These are phyloP conservation scores for Penicillium palitans DNA, from an alignment of 2,329 filamentous ascomycete genomes.

Conservation along the genomic window DNA sequence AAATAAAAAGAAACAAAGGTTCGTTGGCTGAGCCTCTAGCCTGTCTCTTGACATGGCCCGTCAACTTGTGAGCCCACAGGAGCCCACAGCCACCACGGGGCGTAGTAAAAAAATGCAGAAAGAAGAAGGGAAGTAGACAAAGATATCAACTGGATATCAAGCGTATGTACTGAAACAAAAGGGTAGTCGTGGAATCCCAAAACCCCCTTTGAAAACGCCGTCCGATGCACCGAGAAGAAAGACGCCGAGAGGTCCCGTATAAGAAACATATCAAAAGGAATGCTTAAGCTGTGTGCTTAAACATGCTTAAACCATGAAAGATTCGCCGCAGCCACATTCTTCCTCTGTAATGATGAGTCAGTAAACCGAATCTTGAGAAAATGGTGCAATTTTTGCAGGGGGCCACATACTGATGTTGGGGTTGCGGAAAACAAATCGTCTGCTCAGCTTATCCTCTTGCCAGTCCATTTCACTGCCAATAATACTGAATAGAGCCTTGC, in stretches of 20 bases:
- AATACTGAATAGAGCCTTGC: constrained; percentile 95
- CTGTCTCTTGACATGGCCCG: constrained; percentile 6
- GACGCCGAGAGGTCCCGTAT: constrained; percentile 23
- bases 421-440: constrained; percentile 91
- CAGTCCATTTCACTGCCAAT: constrained; percentile 99
- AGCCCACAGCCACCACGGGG: not conserved
- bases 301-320: constrained; percentile 76
- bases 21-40: not conserved
- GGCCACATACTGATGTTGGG: constrained; percentile 89
- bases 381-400: constrained; percentile 1
- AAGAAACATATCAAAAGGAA: constrained; percentile 16
- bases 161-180: constrained; percentile 24
- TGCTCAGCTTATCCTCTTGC: constrained; percentile 91
- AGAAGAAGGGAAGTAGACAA: constrained; percentile 8
- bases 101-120: not conserved
- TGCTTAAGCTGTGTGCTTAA: constrained; percentile 24
- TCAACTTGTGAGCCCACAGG: not conserved
- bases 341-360: constrained; percentile 66
- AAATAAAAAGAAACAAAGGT: not conserved
- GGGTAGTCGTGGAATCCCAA: constrained; percentile 11
- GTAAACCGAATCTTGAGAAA: constrained; percentile 9
- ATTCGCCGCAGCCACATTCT: constrained; percentile 93
- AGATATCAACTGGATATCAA: constrained; percentile 27
- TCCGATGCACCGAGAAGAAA: constrained; percentile 36
- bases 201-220: constrained; percentile 32